Evolutionary conservation across 768 basidiomycete genomes (phyloP), one percentile per base, ranked within the genome.

Genomic region (Leucosporidium yakuticum): DNA sequence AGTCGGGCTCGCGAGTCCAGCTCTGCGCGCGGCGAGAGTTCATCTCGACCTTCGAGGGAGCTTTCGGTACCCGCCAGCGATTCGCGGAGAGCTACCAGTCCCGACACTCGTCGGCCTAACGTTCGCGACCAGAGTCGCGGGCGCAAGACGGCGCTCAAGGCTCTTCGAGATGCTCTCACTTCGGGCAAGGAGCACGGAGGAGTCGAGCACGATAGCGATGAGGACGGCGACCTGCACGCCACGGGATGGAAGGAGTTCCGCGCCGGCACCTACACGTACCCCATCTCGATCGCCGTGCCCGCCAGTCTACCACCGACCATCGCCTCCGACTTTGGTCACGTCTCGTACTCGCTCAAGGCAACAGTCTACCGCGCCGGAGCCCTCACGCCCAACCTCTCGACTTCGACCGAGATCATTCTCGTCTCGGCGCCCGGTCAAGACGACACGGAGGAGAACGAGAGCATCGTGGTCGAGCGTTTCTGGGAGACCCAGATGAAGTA

Each of bases 271-370:
- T 97, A 98, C 77, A 91, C 88, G 23, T 98, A 91, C 79, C 95
- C 95, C 4, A 89, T 99, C 75, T 89, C 89, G 20, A 93, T 97
- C 77, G 82, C 86, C 23, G 86, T 99, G 64, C 91, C 95, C 0
- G 82, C 85, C 8, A 83, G 85, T 67, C 83, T 88, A 4, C 91
- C 93, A 4, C 90, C 95, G 3, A 86, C 87, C 0, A 81, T 94
- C 69, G 81, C 82, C 53, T 87, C 87, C 68, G 84, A 87, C 49
- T 88, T 85, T 72, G 95, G 93, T 14, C 83, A 85, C 4, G 86
- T 96, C 19, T 77, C 77, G 1, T 99, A 96, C 86, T 81, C 82
- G 53, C 83, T 97, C 27, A 88, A 86, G 76, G 94, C 91, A 4
- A 83, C 82, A 44, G 91, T 90, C 4, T 87, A 89, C 73, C 87